These are phyloP conservation scores for Thielaviopsis ethacetica DNA, from an alignment of 2,329 filamentous ascomycete species.

Conservation along the genomic window DNA sequence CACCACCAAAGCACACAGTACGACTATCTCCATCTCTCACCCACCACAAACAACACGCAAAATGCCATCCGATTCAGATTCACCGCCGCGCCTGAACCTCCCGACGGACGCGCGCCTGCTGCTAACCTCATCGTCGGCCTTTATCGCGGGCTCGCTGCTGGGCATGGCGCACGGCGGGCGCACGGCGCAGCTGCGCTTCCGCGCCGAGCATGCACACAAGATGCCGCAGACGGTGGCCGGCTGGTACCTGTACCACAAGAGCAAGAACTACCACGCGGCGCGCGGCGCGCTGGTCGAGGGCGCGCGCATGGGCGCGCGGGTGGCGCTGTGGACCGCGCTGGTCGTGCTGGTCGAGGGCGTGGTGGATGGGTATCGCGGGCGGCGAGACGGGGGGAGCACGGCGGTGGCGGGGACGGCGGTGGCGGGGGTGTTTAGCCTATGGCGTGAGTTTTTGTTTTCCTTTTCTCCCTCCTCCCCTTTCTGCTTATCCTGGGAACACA, in stretches of 20 bases:
- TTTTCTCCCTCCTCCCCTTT: background rate
- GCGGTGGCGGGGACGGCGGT: slow-evolving; percentile 69
- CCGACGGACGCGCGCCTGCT: slow-evolving; percentile 49
- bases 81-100: slow-evolving; percentile 38
- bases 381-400: slow-evolving; percentile 64
- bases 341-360: slow-evolving; percentile 76
- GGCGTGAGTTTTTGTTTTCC: slow-evolving; percentile 51
- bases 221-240: slow-evolving; percentile 67
- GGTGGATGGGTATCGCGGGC: slow-evolving; percentile 55
- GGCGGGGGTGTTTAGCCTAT: slow-evolving; percentile 72
- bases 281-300: slow-evolving; percentile 67
- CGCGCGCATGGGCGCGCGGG: slow-evolving; percentile 51
- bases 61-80: background rate
- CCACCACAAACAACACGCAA: background rate
- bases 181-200: slow-evolving; percentile 65
- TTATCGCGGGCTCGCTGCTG: slow-evolving; percentile 51
- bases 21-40: too few species aligned
- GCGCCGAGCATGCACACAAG: slow-evolving; percentile 91
- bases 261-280: slow-evolving; percentile 81
- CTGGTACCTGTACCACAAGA: slow-evolving; percentile 99
- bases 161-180: slow-evolving; percentile 59
- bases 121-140: slow-evolving; percentile 45
- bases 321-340: slow-evolving; percentile 55
- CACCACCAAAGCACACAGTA: too few species aligned
- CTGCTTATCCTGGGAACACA: too few species aligned